Conservation (phyloP, 306 rosid species). For the Mimosa pudica region DNA sequence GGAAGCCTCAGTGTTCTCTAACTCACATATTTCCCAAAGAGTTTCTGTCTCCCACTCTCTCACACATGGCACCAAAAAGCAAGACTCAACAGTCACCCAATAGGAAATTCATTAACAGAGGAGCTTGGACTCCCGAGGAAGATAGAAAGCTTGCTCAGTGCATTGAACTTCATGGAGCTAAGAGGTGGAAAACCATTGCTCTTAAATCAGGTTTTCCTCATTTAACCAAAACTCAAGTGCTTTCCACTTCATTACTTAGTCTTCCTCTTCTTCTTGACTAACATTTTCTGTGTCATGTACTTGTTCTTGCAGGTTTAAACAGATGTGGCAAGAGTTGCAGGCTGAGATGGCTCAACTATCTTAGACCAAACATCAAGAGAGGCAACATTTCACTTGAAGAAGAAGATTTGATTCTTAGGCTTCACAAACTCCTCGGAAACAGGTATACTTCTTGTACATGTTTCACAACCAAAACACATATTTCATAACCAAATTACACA, state of each 20-base stretch:
- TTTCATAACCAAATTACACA: neutral
- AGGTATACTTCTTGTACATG: constrained; percentile 30
- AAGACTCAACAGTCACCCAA: constrained; percentile 20
- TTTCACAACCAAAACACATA: neutral
- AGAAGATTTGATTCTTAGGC: constrained; percentile 62
- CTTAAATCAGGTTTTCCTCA: constrained; percentile 40
- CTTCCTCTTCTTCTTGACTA: neutral
- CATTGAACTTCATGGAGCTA: constrained; percentile 64
- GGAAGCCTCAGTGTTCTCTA: neutral
- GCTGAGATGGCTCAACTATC: constrained; percentile 69
- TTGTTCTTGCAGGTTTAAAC: constrained; percentile 47
- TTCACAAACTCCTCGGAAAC: constrained; percentile 57
- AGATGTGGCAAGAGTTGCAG: constrained; percentile 72
- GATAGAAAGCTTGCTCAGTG: constrained; percentile 53
- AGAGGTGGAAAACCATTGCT: constrained; percentile 59
- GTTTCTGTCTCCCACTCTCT: neutral
- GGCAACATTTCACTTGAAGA: constrained; percentile 67
- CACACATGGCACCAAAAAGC: constrained; percentile 53
- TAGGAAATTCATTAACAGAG: constrained; percentile 47
- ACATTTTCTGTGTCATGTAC: neutral
- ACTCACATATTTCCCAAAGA: neutral
- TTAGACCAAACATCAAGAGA: constrained; percentile 72
- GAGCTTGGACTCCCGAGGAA: constrained; percentile 69
- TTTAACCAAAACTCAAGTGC: neutral
- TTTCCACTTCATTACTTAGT: neutral